These are phyloP conservation scores for Yamadazyma paraphyllophila DNA, from an alignment of 805 yeast genomes.

Conservation along the genomic window DNA sequence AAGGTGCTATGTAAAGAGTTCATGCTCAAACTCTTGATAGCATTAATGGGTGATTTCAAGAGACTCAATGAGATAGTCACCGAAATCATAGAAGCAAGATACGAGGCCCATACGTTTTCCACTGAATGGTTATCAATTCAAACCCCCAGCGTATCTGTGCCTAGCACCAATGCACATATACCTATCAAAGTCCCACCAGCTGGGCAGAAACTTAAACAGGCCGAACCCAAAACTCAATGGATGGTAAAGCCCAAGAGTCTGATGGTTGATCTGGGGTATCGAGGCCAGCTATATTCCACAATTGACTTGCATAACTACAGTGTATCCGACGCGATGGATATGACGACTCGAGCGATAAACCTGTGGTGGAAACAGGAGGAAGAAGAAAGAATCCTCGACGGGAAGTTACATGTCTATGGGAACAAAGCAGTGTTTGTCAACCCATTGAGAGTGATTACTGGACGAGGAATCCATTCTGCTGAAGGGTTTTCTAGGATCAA, in stretches of 20 bases:
- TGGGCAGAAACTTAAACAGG: not conserved
- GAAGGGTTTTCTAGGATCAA: constrained; percentile 55
- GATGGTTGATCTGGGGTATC: not conserved
- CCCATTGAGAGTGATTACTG: constrained; percentile 55
- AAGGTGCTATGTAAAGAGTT: constrained; percentile 3
- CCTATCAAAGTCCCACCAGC: not conserved
- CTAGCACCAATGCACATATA: too few species aligned
- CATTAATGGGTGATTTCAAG: constrained; percentile 8
- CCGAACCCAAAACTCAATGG: not conserved
- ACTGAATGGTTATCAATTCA: not conserved
- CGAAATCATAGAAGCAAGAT: constrained; percentile 6
- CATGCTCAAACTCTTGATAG: constrained; percentile 8
- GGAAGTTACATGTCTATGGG: constrained; percentile 33
- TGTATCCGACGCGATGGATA: constrained; percentile 45
- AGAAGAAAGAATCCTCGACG: constrained; percentile 36
- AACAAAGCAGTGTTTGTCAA: constrained; percentile 38
- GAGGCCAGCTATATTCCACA: constrained; percentile 4
- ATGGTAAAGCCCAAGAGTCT: not conserved
- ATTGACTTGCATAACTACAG: constrained; percentile 60
- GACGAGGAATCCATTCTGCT: constrained; percentile 67
- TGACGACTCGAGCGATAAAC: constrained; percentile 33
- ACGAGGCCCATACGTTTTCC: constrained; percentile 7
- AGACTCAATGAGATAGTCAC: constrained; percentile 2
- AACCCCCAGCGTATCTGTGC: not conserved
- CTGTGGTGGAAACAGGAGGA: constrained; percentile 68